phyloP scores from a whole-genome alignment of 2,329 filamentous ascomycete species.

The Alternaria gansuensis region DNA sequence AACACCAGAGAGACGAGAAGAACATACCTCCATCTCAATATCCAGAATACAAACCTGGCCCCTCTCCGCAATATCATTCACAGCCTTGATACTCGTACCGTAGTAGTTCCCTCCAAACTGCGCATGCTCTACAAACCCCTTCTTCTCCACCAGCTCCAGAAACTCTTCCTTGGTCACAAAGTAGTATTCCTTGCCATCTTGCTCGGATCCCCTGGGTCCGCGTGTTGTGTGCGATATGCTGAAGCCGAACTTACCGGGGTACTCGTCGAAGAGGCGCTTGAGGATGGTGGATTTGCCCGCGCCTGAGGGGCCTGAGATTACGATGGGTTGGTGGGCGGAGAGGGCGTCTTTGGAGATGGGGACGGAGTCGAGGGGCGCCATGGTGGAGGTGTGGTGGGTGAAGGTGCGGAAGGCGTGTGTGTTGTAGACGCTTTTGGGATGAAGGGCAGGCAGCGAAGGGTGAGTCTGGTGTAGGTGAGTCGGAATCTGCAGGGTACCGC shows the following conservation, averaged over 20 bases:
- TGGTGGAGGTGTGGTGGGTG: conserved; percentile 28
- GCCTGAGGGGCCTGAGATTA: conserved; percentile 82
- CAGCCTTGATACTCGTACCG: conserved; percentile 82
- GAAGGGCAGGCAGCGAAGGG: conserved; percentile 12
- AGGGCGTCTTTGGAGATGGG: conserved; percentile 33
- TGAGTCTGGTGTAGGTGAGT: conserved; percentile 9
- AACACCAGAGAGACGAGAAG: background rate
- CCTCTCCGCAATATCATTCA: conserved; percentile 75
- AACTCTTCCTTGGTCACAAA: conserved; percentile 66
- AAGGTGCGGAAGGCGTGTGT: conserved; percentile 14
- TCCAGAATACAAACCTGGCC: conserved; percentile 83
- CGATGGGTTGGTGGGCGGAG: conserved; percentile 62
- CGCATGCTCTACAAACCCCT: conserved; percentile 86
- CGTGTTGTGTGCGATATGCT: conserved; percentile 79
- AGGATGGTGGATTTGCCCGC: conserved; percentile 84
- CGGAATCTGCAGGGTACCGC: conserved; percentile 6
- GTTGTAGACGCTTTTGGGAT: conserved; percentile 8
- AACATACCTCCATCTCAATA: conserved; percentile 88
- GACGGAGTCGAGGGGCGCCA: conserved; percentile 37
- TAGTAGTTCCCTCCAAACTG: conserved; percentile 87
- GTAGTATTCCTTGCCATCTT: conserved; percentile 80
- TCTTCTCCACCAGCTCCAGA: conserved; percentile 61
- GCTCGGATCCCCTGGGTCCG: conserved; percentile 75
- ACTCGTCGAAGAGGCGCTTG: conserved; percentile 72
- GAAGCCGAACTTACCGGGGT: conserved; percentile 72